phyloP scores from a whole-genome alignment of 1,284 basidiomycete species.

The Sporisorium iseilematis-ciliati region DNA sequence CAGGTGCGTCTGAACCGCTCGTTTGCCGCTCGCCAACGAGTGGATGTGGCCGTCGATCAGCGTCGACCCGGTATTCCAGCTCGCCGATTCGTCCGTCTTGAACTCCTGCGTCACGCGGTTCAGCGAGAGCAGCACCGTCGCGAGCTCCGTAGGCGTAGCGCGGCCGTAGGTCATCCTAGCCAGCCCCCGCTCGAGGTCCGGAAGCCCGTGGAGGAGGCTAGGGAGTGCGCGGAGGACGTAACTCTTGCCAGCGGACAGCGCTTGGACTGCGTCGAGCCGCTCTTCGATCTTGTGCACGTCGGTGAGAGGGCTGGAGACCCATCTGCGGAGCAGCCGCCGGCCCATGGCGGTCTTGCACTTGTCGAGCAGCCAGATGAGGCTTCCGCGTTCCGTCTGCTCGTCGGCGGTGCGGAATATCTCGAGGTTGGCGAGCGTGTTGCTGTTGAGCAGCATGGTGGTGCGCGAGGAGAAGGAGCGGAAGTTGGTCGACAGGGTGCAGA shows the following conservation, averaged over 20 bases:
- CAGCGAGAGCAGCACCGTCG: slow-evolving; percentile 81
- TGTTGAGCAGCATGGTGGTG: slow-evolving; percentile 87
- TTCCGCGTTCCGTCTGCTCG: slow-evolving; percentile 77
- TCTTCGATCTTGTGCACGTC: slow-evolving; percentile 78
- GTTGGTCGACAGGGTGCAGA: slow-evolving; percentile 71
- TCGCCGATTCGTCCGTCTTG: slow-evolving; percentile 70
- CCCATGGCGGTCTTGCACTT: slow-evolving; percentile 87
- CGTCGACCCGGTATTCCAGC: slow-evolving; percentile 63
- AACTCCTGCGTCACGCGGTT: slow-evolving; percentile 80
- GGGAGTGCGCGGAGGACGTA: slow-evolving; percentile 76
- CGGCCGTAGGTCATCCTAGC: slow-evolving; percentile 90
- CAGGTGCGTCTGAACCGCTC: slow-evolving; percentile 73
- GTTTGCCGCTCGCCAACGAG: slow-evolving; percentile 78
- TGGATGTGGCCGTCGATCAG: slow-evolving; percentile 81
- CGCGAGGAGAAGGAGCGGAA: slow-evolving; percentile 77
- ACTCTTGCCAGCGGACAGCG: slow-evolving; percentile 75
- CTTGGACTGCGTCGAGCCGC: slow-evolving; percentile 85
- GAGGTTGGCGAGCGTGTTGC: slow-evolving; percentile 88
- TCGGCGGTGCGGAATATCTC: slow-evolving; percentile 73
- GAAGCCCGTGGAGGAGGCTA: slow-evolving; percentile 74
- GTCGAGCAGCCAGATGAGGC: slow-evolving; percentile 87
- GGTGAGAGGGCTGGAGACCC: slow-evolving; percentile 87
- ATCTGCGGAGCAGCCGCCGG: slow-evolving; percentile 81
- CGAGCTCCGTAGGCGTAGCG: slow-evolving; percentile 83
- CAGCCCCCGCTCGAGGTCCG: slow-evolving; percentile 89